Conservation (phyloP, 345 rosid species). For the Moricandia moricandioides region DNA sequence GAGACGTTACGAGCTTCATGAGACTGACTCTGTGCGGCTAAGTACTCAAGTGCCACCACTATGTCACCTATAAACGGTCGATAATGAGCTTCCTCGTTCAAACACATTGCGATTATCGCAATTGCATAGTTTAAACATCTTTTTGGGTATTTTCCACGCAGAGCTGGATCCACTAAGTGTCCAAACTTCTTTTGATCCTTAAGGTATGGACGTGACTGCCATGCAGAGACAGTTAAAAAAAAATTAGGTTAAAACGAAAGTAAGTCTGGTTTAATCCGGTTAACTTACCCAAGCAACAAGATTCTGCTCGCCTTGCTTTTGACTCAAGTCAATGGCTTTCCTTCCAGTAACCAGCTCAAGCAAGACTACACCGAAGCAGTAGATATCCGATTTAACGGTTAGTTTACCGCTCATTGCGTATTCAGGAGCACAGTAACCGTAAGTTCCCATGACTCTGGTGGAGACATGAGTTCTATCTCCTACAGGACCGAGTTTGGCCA, state of each 20-base stretch:
- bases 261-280: not conserved
- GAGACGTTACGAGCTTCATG: slow-evolving; percentile 27
- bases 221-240: not conserved
- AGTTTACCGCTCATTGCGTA: slow-evolving; percentile 96
- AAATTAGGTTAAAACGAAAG: not conserved
- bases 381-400: slow-evolving; percentile 91
- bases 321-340: slow-evolving; percentile 69
- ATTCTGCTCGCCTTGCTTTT: slow-evolving; percentile 73
- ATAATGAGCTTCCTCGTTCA: slow-evolving; percentile 83
- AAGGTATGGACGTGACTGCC: slow-evolving; percentile 68
- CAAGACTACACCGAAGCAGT: slow-evolving; percentile 94
- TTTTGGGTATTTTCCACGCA: slow-evolving; percentile 68
- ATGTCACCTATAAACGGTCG: slow-evolving; percentile 87
- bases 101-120: slow-evolving; percentile 91
- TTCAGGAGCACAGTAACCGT: slow-evolving; percentile 98
- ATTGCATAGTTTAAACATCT: slow-evolving; percentile 87
- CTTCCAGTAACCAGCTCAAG: slow-evolving; percentile 90
- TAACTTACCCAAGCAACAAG: slow-evolving; percentile 71
- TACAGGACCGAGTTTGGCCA: slow-evolving; percentile 94
- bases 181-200: slow-evolving; percentile 76
- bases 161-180: slow-evolving; percentile 67
- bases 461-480: slow-evolving; percentile 98
- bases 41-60: slow-evolving; percentile 86
- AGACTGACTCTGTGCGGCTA: slow-evolving; percentile 50
- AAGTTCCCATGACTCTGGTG: slow-evolving; percentile 97